These are phyloP conservation scores for Wilcoxina mikolae DNA, from an alignment of 495 filamentous ascomycete genomes.

Conservation along the genomic window DNA sequence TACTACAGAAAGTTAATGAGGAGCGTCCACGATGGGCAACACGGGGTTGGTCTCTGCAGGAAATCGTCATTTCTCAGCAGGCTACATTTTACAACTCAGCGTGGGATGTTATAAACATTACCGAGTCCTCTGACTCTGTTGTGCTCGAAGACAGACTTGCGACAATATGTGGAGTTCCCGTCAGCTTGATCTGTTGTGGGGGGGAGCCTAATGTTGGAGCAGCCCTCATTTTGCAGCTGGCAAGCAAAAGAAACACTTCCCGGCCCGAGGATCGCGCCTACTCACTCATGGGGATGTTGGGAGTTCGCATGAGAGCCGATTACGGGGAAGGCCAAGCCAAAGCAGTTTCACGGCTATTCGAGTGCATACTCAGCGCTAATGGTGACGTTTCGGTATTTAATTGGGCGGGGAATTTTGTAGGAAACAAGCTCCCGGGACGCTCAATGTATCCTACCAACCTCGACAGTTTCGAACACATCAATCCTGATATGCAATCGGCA, in stretches of 20 bases:
- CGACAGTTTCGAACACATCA: neutral
- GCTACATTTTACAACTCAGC: too few species aligned
- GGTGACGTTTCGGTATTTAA: conserved; percentile 9
- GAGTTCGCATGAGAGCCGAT: neutral
- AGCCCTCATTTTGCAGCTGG: neutral
- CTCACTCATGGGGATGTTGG: conserved; percentile 5
- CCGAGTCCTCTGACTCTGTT: too few species aligned
- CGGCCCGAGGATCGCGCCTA: conserved; percentile 4
- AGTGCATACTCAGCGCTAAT: neutral
- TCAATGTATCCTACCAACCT: conserved; percentile 3
- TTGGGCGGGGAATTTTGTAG: neutral
- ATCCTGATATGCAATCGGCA: neutral
- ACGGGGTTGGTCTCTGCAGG: too few species aligned
- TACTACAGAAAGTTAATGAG: too few species aligned
- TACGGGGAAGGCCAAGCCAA: conserved; percentile 1
- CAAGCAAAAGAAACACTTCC: neutral
- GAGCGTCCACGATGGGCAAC: too few species aligned
- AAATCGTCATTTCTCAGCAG: too few species aligned
- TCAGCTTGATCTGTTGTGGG: neutral
- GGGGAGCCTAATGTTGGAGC: neutral
- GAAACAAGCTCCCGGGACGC: neutral
- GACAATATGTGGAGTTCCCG: neutral
- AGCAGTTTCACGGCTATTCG: conserved; percentile 4
- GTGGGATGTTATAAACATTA: too few species aligned
- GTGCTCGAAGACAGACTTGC: neutral